These are phyloP conservation scores for Diplodia mutila DNA, from an alignment of 2,329 filamentous ascomycete species.

Conservation along the genomic window DNA sequence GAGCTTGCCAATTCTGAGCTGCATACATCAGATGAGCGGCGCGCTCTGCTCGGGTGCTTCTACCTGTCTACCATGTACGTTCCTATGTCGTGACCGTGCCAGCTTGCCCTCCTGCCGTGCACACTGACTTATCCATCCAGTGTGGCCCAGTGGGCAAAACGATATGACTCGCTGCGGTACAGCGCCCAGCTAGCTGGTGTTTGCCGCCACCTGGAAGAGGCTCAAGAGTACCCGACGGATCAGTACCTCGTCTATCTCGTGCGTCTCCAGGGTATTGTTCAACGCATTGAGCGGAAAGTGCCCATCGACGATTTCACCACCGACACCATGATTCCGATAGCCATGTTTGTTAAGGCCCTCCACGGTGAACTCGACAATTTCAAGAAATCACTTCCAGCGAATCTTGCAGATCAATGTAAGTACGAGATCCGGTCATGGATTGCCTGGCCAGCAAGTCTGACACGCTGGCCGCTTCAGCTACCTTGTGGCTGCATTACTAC, in stretches of 20 bases:
- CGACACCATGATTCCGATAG: conserved; percentile 22
- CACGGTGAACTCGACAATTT: conserved; percentile 18
- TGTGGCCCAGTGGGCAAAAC: conserved; percentile 21
- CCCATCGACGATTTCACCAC: conserved; percentile 23
- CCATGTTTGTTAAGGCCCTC: conserved; percentile 26
- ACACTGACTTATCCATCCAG: conserved; percentile 7
- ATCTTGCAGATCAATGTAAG: conserved; percentile 24
- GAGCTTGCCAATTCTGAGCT: conserved; percentile 37
- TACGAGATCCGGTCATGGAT: not conserved
- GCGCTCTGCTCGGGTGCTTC: conserved; percentile 48
- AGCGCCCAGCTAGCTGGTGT: conserved; percentile 22
- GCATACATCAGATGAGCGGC: conserved; percentile 43
- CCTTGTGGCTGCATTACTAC: conserved; percentile 23
- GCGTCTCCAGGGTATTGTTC: conserved; percentile 24
- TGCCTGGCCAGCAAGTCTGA: not conserved
- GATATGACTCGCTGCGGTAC: conserved; percentile 24
- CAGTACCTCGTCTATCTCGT: conserved; percentile 26
- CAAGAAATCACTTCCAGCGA: conserved; percentile 12
- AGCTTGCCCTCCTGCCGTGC: not conserved
- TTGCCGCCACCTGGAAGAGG: conserved; percentile 23
- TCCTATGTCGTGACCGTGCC: not conserved
- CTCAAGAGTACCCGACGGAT: conserved; percentile 25
- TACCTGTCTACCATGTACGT: conserved; percentile 44
- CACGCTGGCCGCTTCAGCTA: not conserved
- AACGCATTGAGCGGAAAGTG: conserved; percentile 26